Evolutionary conservation across 139 green algal genomes (phyloP), one percentile per base, ranked within the genome.

Genomic region (Chlorella sp.): DNA sequence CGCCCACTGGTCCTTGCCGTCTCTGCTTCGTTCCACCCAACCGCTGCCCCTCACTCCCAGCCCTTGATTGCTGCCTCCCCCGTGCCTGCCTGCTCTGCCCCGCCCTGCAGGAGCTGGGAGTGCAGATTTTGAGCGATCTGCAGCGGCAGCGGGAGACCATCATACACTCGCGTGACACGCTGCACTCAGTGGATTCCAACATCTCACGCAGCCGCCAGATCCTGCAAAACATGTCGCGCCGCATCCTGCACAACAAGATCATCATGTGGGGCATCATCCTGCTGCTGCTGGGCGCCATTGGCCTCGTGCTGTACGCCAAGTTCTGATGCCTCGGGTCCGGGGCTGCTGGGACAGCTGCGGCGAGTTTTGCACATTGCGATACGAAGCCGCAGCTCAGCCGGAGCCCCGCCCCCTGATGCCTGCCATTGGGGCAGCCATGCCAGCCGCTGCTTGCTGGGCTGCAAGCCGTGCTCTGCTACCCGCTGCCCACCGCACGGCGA

Each of bases 141-240:
- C 95, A 98, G 66, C 88, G 95, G 36, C 98, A 99, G 89, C 94
- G 98, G 9, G 94, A 99, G 92, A 99, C 97, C 11, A 99, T 99
- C 89, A 57, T 95, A 39, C 93, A 96, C 87, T 93, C 97, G 37
- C 95, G 95, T 53, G 95, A 98, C 91, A 97, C 96, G 53, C 89
- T 99, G 28, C 95, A 98, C 60, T 94, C 94, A 36, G 96, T 97
- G 30, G 98, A 99, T 89, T 97, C 98, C 86, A 97, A 96, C 94
- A 98, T 99, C 88, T 90, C 84, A n/a, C 93, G 93, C 36, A 95
- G 95, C 28, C 95, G 98, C 81, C 97, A 97, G 86, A 95, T 98
- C 42, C 89, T 99, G 86, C 92, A 92, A 15, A 91, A 39, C 78
- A 99, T 99, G 98, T 93, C 89, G 18, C 92, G 96, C 9, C 94